Evolutionary conservation across 768 basidiomycete species (phyloP).

Genomic region (Chalciporus piperatus): DNA sequence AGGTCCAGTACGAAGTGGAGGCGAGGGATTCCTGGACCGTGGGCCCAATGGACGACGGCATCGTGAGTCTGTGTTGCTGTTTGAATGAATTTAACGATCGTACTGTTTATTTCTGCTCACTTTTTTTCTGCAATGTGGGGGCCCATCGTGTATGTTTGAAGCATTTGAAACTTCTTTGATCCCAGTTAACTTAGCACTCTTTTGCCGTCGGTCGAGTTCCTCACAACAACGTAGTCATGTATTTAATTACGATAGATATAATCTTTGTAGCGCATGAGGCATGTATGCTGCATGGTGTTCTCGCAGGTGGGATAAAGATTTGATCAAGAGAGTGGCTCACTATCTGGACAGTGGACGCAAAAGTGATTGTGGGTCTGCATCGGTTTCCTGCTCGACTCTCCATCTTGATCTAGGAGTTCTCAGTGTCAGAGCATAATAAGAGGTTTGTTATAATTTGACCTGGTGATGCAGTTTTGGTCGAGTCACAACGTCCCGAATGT

Average conservation of each 20-base stretch:
- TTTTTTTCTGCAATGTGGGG: conserved; percentile 9
- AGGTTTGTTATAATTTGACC: no score
- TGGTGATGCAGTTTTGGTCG: no score
- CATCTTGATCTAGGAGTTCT: no score
- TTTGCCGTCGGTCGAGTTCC: conserved; percentile 4
- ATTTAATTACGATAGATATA: conserved; percentile 24
- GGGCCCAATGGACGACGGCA: conserved; percentile 30
- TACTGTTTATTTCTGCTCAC: conserved; percentile 2
- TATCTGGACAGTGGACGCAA: no score
- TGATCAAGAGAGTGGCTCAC: no score
- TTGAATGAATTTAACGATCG: neutral
- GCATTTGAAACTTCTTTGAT: neutral
- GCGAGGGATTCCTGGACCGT: conserved; percentile 33
- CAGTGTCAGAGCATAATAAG: no score
- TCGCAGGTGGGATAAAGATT: no score
- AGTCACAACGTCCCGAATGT: no score
- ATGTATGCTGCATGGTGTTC: no score
- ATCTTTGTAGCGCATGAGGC: conserved; percentile 2
- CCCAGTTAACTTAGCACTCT: conserved; percentile 5
- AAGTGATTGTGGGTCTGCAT: no score
- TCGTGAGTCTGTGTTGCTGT: conserved; percentile 13
- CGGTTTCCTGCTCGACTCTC: no score
- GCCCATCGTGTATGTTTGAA: conserved; percentile 11
- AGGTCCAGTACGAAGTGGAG: conserved; percentile 27
- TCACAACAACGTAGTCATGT: conserved; percentile 11